These are phyloP conservation scores for Potentilla sterilis DNA, from an alignment of 306 rosid species.

Conservation along the genomic window DNA sequence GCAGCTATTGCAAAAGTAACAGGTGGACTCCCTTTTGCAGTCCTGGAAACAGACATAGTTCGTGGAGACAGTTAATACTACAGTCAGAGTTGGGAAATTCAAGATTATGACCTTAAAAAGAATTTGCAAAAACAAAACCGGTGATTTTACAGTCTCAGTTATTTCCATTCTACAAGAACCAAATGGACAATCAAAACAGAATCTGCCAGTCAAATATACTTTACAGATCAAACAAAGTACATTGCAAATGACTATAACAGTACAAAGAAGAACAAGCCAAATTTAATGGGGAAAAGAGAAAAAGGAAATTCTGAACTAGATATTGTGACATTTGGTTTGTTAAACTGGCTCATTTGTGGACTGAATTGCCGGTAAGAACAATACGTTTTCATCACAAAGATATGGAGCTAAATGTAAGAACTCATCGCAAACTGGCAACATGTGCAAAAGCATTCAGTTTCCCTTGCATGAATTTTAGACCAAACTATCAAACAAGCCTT, in stretches of 20 bases:
- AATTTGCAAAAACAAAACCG: not conserved
- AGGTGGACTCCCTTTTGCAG: conserved; percentile 89
- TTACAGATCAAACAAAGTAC: not conserved
- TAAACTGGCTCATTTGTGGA: not conserved
- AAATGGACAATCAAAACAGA: not conserved
- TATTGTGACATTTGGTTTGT: not conserved
- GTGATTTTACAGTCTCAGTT: not conserved
- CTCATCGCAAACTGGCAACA: not conserved
- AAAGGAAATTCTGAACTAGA: not conserved
- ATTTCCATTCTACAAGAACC: not conserved
- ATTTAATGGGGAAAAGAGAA: not conserved
- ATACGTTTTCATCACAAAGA: not conserved
- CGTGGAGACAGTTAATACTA: conserved; percentile 24
- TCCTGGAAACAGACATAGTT: conserved; percentile 59
- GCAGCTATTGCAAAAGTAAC: conserved; percentile 92
- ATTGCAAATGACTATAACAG: not conserved
- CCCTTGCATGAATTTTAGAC: not conserved
- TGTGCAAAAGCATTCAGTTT: not conserved
- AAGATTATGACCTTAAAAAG: not conserved
- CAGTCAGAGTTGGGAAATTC: not conserved
- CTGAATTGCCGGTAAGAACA: not conserved
- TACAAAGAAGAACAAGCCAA: not conserved
- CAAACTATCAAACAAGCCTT: not conserved
- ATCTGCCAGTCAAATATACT: no score
- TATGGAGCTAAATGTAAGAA: not conserved